These are phyloP conservation scores for Gossypium herbaceum DNA, from an alignment of 345 rosid species.

Conservation along the genomic window DNA sequence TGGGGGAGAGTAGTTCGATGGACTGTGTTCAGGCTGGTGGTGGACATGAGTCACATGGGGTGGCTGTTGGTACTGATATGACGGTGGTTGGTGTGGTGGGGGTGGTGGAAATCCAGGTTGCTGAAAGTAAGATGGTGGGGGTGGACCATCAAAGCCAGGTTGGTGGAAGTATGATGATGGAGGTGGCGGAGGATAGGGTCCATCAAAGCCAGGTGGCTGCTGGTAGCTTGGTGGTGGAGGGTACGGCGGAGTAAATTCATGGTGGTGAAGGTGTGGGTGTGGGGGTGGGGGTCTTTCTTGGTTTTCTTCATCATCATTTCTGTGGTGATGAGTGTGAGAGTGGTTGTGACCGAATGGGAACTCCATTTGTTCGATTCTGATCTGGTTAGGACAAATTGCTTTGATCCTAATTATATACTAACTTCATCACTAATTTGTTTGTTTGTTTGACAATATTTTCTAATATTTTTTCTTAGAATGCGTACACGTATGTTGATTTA, in stretches of 20 bases:
- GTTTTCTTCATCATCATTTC: slow-evolving; percentile 16
- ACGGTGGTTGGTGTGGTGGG: neutral
- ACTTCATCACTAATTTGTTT: too few relatives aligned
- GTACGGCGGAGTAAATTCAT: slow-evolving; percentile 2
- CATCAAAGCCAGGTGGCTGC: slow-evolving; percentile 21
- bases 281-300: slow-evolving; percentile 35
- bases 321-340: slow-evolving; percentile 32
- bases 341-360: slow-evolving; percentile 27
- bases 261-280: neutral
- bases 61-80: neutral
- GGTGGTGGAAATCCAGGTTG: slow-evolving; percentile 21
- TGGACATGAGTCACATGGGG: slow-evolving; percentile 40
- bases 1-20: slow-evolving; percentile 9
- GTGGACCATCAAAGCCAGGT: slow-evolving; percentile 25
- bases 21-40: slow-evolving; percentile 18
- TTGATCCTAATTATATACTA: too few relatives aligned
- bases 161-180: slow-evolving; percentile 2
- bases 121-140: slow-evolving; percentile 23
- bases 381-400: neutral
- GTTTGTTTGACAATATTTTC: too few relatives aligned
- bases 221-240: slow-evolving; percentile 22
- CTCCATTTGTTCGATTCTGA: slow-evolving; percentile 37
- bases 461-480: too few relatives aligned
- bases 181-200: slow-evolving; percentile 28
- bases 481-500: too few relatives aligned